Evolutionary conservation across 495 filamentous ascomycete genomes (phyloP).

Genomic region (Xylaria curta): DNA sequence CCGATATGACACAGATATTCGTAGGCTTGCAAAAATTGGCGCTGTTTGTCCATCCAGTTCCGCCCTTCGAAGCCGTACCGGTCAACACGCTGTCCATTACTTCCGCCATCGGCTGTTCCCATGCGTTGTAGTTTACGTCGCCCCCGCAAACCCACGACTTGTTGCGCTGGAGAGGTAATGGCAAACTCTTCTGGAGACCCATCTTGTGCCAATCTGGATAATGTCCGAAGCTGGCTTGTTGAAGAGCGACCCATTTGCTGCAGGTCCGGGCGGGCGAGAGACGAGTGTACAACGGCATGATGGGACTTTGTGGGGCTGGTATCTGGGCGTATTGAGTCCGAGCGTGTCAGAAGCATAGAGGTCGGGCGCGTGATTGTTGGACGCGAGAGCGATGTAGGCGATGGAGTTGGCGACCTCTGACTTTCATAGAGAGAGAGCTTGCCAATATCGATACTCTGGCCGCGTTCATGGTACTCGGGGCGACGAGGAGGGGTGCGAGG

Average conservation of each 20-base stretch:
- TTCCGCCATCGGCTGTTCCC: conserved; percentile 54
- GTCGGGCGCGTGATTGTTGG: conserved; percentile 55
- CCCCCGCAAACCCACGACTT: conserved; percentile 87
- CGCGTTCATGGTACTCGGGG: conserved; percentile 47
- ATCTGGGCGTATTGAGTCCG: conserved; percentile 53
- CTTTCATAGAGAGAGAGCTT: conserved; percentile 50
- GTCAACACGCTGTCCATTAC: conserved; percentile 55
- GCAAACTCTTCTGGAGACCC: conserved; percentile 78
- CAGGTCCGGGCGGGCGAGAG: conserved; percentile 72
- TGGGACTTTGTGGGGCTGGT: conserved; percentile 43
- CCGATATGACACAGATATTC: conserved; percentile 99
- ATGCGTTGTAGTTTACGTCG: conserved; percentile 81
- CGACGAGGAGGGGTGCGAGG: conserved; percentile 36
- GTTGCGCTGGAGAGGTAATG: conserved; percentile 73
- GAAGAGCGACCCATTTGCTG: conserved; percentile 80
- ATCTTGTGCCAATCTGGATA: conserved; percentile 83
- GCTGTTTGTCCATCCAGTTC: conserved; percentile 98
- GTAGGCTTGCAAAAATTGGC: conserved; percentile 95
- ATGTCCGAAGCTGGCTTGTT: conserved; percentile 84
- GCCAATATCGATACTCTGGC: conserved; percentile 59
- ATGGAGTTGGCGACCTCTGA: conserved; percentile 41
- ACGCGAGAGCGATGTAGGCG: conserved; percentile 44
- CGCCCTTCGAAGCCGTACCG: conserved; percentile 77
- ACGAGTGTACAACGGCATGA: conserved; percentile 37
- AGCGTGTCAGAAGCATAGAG: conserved; percentile 60